Conservation (phyloP, 768 basidiomycete genomes). For the Royoungia palumana region DNA sequence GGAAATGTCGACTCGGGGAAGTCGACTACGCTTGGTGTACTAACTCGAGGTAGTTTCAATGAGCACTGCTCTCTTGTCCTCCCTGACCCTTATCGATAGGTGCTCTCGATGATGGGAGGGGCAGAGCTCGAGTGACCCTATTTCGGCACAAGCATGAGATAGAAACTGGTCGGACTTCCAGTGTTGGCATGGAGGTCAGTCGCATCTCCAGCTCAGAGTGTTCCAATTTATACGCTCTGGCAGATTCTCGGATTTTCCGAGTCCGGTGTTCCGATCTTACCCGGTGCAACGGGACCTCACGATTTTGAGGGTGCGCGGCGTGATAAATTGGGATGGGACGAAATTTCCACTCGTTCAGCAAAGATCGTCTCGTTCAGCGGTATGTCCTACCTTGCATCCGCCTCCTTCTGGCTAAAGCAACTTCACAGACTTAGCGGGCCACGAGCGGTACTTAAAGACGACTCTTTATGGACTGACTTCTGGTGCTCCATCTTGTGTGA, state of each 20-base stretch:
- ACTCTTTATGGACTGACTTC: constrained; percentile 95
- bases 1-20: constrained; percentile 96
- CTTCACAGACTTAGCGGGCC: constrained; percentile 82
- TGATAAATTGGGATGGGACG: constrained; percentile 94
- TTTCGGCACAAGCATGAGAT: constrained; percentile 98
- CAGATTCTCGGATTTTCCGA: constrained; percentile 88
- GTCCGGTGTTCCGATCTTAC: constrained; percentile 75
- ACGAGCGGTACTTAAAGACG: constrained; percentile 89
- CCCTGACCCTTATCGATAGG: constrained; percentile 38
- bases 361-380: constrained; percentile 96
- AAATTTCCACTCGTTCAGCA: constrained; percentile 82
- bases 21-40: constrained; percentile 88
- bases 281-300: constrained; percentile 50
- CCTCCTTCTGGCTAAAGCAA: background rate
- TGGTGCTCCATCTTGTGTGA: constrained; percentile 86
- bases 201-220: background rate
- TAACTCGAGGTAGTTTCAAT: constrained; percentile 72
- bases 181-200: constrained; percentile 93
- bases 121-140: constrained; percentile 78
- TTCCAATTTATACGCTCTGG: background rate
- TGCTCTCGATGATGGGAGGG: constrained; percentile 76
- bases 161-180: constrained; percentile 92
- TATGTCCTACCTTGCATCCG: constrained; percentile 23
- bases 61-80: constrained; percentile 19
- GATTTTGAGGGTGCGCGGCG: constrained; percentile 66